A percentile compares a stretch with the other conserved stretches of the same genome.
These are phyloP conservation scores for Lithospermum erythrorhizon DNA, from an alignment of 257 asterid genomes.

Conservation along the genomic window DNA sequence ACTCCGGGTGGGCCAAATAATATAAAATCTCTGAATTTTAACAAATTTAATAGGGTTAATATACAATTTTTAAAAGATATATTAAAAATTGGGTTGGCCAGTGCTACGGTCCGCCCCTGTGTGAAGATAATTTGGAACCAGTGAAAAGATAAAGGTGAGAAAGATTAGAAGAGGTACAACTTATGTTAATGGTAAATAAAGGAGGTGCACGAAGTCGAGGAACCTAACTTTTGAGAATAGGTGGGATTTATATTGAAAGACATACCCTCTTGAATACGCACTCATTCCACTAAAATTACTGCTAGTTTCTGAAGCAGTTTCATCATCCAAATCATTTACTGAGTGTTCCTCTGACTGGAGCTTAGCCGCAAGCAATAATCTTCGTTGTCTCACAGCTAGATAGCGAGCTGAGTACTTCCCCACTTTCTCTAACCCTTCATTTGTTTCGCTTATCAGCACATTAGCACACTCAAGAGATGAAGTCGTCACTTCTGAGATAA, in stretches of 20 bases:
- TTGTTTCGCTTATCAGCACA: constrained; percentile 49
- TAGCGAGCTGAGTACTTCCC: constrained; percentile 83
- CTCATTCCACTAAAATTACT: constrained; percentile 97
- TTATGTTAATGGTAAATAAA: background rate
- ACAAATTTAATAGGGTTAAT: too few relatives aligned
- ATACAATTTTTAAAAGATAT: too few relatives aligned
- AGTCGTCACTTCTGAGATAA: constrained; percentile 48
- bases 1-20: too few relatives aligned
- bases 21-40: too few relatives aligned
- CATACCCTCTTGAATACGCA: constrained; percentile 91
- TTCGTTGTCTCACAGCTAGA: constrained; percentile 84
- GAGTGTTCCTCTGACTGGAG: constrained; percentile 60
- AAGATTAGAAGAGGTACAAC: background rate
- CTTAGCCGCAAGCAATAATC: constrained; percentile 80
- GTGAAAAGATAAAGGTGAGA: too few relatives aligned
- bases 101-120: too few relatives aligned
- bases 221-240: constrained; percentile 7
- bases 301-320: constrained; percentile 85
- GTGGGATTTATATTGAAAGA: background rate
- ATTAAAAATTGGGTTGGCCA: too few relatives aligned
- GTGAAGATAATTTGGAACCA: too few relatives aligned
- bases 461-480: constrained; percentile 81
- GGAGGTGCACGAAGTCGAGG: background rate
- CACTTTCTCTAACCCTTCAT: constrained; percentile 84
- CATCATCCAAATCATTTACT: constrained; percentile 58